Conservation (phyloP, 2,329 filamentous ascomycete species). For the Ambrosiella xylebori region DNA sequence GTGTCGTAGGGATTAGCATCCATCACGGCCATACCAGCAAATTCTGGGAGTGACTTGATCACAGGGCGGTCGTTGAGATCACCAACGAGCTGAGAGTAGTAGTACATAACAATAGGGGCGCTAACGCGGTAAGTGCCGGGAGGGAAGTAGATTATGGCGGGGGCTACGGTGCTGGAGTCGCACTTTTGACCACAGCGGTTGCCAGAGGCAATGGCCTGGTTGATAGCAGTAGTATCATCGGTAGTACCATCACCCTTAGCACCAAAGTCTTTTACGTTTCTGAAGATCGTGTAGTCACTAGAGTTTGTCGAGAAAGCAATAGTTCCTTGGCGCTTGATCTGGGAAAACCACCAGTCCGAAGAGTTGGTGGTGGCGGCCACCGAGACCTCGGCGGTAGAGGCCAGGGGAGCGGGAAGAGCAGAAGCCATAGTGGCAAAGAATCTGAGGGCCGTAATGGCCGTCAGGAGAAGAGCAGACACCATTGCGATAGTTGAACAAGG, state of each 20-base stretch:
- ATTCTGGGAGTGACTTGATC: slow-evolving; percentile 55
- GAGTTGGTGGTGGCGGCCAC: slow-evolving; percentile 12
- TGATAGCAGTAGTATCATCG: slow-evolving; percentile 83
- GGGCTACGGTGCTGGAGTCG: slow-evolving; percentile 66
- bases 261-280: slow-evolving; percentile 62
- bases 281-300: slow-evolving; percentile 51
- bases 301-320: slow-evolving; percentile 36
- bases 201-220: slow-evolving; percentile 60
- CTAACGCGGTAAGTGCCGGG: slow-evolving; percentile 72
- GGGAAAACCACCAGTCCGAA: slow-evolving; percentile 53
- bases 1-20: slow-evolving; percentile 71
- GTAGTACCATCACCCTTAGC: slow-evolving; percentile 49
- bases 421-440: slow-evolving; percentile 8
- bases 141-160: slow-evolving; percentile 83
- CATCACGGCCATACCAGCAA: slow-evolving; percentile 77
- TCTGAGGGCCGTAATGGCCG: slow-evolving; percentile 12
- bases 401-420: slow-evolving; percentile 10
- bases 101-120: slow-evolving; percentile 63
- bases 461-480: slow-evolving; percentile 12
- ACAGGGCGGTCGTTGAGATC: slow-evolving; percentile 57
- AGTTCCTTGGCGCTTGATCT: slow-evolving; percentile 50
- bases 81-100: slow-evolving; percentile 87
- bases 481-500: slow-evolving; percentile 3
- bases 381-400: background rate
- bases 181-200: slow-evolving; percentile 65